Conservation (phyloP, 805 yeast species). For the Kockiozyma suomiensis region DNA sequence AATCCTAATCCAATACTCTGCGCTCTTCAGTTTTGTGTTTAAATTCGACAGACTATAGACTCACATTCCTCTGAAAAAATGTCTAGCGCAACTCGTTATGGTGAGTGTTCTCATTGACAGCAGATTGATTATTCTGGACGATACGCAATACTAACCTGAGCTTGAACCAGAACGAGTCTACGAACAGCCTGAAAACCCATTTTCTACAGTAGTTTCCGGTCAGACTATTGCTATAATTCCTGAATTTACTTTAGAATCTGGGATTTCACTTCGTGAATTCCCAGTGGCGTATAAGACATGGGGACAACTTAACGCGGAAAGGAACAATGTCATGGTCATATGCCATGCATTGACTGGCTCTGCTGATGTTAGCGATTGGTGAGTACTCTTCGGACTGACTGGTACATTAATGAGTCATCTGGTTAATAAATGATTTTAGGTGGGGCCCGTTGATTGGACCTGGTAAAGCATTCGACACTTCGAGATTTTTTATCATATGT, state of each 20-base stretch:
- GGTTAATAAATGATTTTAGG: slow-evolving; percentile 20
- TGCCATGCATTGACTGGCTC: slow-evolving; percentile 97
- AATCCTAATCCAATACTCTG: too few species aligned
- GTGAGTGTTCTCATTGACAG: background rate
- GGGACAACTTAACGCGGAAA: slow-evolving; percentile 76
- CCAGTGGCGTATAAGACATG: slow-evolving; percentile 96
- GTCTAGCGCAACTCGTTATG: background rate
- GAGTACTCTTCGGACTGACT: too few species aligned
- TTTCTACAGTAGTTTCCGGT: slow-evolving; percentile 65
- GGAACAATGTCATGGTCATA: slow-evolving; percentile 81
- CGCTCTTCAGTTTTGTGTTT: too few species aligned
- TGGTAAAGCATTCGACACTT: slow-evolving; percentile 86
- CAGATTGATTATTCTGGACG: too few species aligned
- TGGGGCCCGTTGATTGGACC: slow-evolving; percentile 96
- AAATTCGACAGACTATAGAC: too few species aligned
- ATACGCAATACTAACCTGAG: background rate
- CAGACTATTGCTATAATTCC: slow-evolving; percentile 84
- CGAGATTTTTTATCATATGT: slow-evolving; percentile 82
- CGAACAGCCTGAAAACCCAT: slow-evolving; percentile 55
- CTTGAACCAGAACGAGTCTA: slow-evolving; percentile 13
- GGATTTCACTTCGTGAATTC: slow-evolving; percentile 67
- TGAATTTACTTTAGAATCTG: slow-evolving; percentile 74
- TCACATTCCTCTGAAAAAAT: background rate
- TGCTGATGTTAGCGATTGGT: slow-evolving; percentile 92
- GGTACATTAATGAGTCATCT: too few species aligned